Evolutionary conservation across 495 filamentous ascomycete species (phyloP).

Genomic region (Penicillium cataractarum): DNA sequence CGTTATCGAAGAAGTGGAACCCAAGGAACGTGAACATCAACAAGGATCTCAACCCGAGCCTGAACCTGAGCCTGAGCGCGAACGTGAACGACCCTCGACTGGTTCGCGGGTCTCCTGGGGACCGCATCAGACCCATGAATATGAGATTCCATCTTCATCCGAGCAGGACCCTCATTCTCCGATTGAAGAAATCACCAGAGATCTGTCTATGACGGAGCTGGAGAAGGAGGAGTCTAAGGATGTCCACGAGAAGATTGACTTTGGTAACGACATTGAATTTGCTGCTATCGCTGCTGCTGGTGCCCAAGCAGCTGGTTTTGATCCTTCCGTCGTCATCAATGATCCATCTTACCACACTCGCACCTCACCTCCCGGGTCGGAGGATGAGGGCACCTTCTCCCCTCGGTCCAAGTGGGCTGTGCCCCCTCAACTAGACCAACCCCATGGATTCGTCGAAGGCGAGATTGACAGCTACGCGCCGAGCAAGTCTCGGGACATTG

Average conservation of each 20-base stretch:
- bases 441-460: constrained; percentile 40
- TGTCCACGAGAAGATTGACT: constrained; percentile 11
- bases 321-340: constrained; percentile 70
- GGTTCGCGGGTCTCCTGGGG: constrained; percentile 64
- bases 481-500: constrained; percentile 19
- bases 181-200: constrained; percentile 23
- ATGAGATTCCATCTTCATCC: constrained; percentile 58
- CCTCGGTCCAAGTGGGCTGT: constrained; percentile 50
- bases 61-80: neutral
- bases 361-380: constrained; percentile 65
- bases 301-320: constrained; percentile 67
- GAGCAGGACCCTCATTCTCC: constrained; percentile 39
- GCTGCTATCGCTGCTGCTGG: constrained; percentile 72
- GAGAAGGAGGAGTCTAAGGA: constrained; percentile 22
- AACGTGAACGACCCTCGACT: constrained; percentile 37
- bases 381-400: constrained; percentile 48
- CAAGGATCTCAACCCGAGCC: neutral
- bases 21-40: constrained; percentile 14
- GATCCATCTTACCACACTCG: constrained; percentile 64
- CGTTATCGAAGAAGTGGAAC: constrained; percentile 12
- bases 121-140: constrained; percentile 62
- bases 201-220: constrained; percentile 20
- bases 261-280: constrained; percentile 65
- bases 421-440: constrained; percentile 34
- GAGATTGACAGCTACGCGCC: constrained; percentile 31